Base-by-base conservation (phyloP, 768 basidiomycete species). In the Boletellus sp. region DNA sequence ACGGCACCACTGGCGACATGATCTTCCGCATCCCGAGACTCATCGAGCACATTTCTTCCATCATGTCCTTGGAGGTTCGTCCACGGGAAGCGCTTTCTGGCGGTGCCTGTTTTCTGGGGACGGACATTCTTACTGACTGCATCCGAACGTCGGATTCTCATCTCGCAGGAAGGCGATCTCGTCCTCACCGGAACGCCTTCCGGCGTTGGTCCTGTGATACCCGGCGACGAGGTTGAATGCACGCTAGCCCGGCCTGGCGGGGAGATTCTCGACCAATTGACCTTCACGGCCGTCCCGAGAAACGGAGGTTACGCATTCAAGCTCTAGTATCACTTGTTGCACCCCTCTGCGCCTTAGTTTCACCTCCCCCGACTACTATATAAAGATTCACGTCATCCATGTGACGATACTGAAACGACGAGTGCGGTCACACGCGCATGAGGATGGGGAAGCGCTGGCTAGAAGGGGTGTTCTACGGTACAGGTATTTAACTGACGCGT, bases 31-130 rank as follows among this genome's bases (percentile, higher is more conserved):
- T 98, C 33, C 92, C 94, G 1, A 76, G 81, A 19, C 76, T 98
- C 43, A 87, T 98, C 55, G 82, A 88, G 55, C 94, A 95, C 62
- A 78, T 95, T 48, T 95, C 94, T 2, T 89, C 91, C 4, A 94
- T 99, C 69, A 96, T 98, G 94, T 85, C 87, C 0, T 78, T 99
- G n/a, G 93, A 96, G 78, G 94, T 88, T 15, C 41, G 74, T 60
- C 45, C 3, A 2, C 36, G 3, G 5, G 11, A 39, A 5, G 28
- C 28, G 28, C 26, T 6, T 19, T 45, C 36, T 8, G 42, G 24
- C 6, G 8, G 36, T 17, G 9, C 9, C n/a, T 7, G 20, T 33
- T 13, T 33, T 23, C 6, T 20, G 26, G 7, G 28, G 28, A 2
- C 28, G 7, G 28, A 8, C 28, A 11, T 43, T 20, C 19, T 7